Conservation (phyloP, 495 filamentous ascomycete genomes). For the Diplogelasinospora grovesii region DNA sequence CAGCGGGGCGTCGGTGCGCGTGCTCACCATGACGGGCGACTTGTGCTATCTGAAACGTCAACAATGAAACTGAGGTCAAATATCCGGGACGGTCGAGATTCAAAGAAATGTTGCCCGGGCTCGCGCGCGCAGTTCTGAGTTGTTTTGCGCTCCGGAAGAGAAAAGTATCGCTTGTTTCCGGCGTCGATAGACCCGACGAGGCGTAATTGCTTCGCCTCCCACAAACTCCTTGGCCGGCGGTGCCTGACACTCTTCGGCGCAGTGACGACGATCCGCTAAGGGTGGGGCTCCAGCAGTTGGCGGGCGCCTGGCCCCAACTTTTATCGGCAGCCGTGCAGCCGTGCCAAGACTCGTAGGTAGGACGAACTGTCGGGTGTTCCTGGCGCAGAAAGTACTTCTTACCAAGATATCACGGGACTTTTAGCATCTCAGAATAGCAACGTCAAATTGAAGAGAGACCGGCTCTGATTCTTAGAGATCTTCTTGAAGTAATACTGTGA, state of each 20-base stretch:
- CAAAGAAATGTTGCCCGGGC: too few species aligned
- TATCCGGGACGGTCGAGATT: neutral
- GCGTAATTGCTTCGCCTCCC: constrained; percentile 4
- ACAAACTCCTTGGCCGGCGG: constrained; percentile 5
- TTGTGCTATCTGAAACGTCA: constrained; percentile 1
- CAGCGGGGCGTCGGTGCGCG: neutral
- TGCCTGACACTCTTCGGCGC: constrained; percentile 17
- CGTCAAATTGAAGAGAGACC: too few species aligned
- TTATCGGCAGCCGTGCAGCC: too few species aligned
- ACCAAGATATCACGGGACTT: too few species aligned
- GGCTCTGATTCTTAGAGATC: too few species aligned
- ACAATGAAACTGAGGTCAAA: neutral
- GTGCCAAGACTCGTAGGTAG: too few species aligned
- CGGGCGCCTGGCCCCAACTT: neutral
- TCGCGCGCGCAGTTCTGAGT: neutral
- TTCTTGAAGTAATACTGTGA: too few species aligned
- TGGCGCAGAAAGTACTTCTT: too few species aligned
- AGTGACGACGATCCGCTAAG: constrained; percentile 17
- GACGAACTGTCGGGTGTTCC: too few species aligned
- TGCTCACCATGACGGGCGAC: constrained; percentile 27
- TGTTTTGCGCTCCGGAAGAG: neutral
- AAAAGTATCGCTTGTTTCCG: neutral
- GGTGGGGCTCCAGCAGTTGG: constrained; percentile 1
- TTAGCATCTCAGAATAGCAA: too few species aligned
- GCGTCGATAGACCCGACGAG: constrained; percentile 4